These are phyloP conservation scores for Fomitiporia mediterranea DNA, from an alignment of 1,284 basidiomycete genomes.

Conservation along the genomic window DNA sequence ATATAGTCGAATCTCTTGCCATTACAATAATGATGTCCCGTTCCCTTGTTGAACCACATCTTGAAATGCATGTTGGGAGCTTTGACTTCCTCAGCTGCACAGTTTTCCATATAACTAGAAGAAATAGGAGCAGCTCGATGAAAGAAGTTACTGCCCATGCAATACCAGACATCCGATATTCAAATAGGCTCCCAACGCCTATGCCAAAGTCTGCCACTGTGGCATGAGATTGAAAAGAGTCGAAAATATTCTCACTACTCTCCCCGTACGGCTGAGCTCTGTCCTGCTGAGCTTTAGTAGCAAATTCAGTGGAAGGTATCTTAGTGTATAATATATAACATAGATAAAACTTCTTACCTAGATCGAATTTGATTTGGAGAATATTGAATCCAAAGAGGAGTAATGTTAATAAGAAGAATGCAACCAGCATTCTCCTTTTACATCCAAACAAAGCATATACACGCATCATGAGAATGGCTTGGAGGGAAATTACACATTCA, in stretches of 20 bases:
- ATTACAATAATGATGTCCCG: neutral
- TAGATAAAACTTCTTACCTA: neutral
- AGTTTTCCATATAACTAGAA: neutral
- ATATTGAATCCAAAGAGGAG: neutral
- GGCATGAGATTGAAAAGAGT: neutral
- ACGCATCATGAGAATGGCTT: constrained; percentile 8
- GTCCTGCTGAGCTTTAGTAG: no score
- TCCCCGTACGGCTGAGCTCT: no score
- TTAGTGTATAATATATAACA: no score
- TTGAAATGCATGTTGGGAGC: neutral
- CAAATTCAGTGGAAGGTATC: no score
- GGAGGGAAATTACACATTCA: no score
- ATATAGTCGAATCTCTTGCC: neutral
- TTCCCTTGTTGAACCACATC: neutral
- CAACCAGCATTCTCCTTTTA: neutral
- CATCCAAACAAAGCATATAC: constrained; percentile 14
- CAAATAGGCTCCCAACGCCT: neutral
- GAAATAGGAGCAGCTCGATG: neutral
- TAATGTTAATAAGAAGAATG: constrained; percentile 1
- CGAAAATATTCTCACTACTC: no score
- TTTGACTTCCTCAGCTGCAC: no score
- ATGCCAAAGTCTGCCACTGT: no score
- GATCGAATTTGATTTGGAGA: neutral
- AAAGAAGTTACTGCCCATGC: neutral
- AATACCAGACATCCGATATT: neutral